Conservation (phyloP, 108 stramenopile species). For the Licmophora abbreviata region DNA sequence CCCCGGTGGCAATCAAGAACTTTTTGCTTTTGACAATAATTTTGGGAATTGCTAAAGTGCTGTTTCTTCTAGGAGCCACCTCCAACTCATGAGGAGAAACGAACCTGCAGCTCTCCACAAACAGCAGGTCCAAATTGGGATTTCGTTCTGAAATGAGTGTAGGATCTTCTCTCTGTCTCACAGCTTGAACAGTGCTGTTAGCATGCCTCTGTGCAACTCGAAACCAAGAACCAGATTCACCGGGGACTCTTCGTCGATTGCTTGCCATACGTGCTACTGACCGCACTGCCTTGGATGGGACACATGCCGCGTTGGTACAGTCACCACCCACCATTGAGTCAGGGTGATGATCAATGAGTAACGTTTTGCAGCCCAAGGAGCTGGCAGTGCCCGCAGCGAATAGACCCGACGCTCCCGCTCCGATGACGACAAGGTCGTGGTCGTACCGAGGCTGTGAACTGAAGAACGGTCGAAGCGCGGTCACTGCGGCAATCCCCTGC, state of each 20-base stretch:
- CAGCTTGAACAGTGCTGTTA: conserved; percentile 6
- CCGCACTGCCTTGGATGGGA: conserved; percentile 37
- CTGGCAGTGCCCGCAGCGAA: conserved; percentile 35
- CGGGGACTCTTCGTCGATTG: background rate
- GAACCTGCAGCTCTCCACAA: conserved; percentile 10
- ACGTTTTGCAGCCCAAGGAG: conserved; percentile 15
- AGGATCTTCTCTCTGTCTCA: conserved; percentile 27
- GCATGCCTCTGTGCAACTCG: conserved; percentile 7
- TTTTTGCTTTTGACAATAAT: conserved; percentile 9
- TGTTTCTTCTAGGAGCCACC: too few relatives aligned
- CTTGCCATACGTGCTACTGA: conserved; percentile 17
- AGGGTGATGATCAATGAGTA: conserved; percentile 16
- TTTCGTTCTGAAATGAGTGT: conserved; percentile 6
- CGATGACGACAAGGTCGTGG: conserved; percentile 29
- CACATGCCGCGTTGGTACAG: conserved; percentile 45
- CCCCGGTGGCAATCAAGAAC: conserved; percentile 35
- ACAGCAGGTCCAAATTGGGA: conserved; percentile 19
- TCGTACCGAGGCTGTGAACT: too few relatives aligned
- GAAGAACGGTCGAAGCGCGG: too few relatives aligned
- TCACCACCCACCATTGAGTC: conserved; percentile 30
- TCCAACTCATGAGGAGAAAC: conserved; percentile 9
- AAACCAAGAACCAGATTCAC: too few relatives aligned
- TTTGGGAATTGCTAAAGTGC: too few relatives aligned
- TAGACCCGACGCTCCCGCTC: conserved; percentile 41
- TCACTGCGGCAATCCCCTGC: too few relatives aligned